phyloP scores from a whole-genome alignment of 345 rosid genomes.

The Streptanthus diversifolius region DNA sequence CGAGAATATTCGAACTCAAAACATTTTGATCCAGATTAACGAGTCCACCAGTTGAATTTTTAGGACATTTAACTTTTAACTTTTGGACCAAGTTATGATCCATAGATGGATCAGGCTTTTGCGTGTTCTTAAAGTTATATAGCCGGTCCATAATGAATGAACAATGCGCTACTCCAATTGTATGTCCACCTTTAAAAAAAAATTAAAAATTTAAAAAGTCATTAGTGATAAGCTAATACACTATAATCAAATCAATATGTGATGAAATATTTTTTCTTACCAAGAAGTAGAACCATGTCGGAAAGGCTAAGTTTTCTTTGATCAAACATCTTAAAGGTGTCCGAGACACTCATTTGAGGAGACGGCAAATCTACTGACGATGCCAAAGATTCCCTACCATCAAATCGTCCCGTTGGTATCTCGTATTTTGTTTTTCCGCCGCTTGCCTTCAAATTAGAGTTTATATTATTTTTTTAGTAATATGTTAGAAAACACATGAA shows the following conservation, averaged over 20 bases:
- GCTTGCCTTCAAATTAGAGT: conserved; percentile 27
- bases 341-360: conserved; percentile 12
- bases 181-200: conserved; percentile 43
- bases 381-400: conserved; percentile 35
- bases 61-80: conserved; percentile 39
- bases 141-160: conserved; percentile 41
- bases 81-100: conserved; percentile 21
- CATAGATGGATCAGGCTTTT: conserved; percentile 41
- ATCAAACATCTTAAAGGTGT: conserved; percentile 28
- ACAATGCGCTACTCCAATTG: conserved; percentile 51
- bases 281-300: conserved; percentile 61
- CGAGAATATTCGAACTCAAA: conserved; percentile 36
- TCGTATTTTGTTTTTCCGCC: conserved; percentile 38
- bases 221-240: neutral
- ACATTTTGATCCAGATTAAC: conserved; percentile 49
- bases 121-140: conserved; percentile 36
- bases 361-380: conserved; percentile 35
- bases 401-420: conserved; percentile 49
- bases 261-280: conserved; percentile 23
- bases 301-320: conserved; percentile 34
- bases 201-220: neutral
- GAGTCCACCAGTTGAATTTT: conserved; percentile 12
- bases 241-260: neutral
- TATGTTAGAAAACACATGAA: neutral
- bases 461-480: neutral